Evolutionary conservation across 495 filamentous ascomycete species (phyloP).

Genomic region (Penicillium herquei): DNA sequence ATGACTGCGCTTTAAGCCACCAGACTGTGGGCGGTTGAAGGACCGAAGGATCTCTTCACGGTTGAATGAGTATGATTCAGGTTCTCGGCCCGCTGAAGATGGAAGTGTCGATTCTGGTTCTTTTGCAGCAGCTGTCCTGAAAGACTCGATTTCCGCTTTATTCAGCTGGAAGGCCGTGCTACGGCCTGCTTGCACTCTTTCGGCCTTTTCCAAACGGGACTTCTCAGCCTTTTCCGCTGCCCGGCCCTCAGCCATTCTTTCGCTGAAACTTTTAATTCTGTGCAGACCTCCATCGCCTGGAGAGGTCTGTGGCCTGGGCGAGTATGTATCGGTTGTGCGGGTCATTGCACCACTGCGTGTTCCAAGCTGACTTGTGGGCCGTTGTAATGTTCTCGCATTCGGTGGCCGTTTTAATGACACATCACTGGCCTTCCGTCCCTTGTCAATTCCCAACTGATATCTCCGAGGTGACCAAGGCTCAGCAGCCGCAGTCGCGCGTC

Average conservation of each 20-base stretch:
- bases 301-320: slow-evolving; percentile 26
- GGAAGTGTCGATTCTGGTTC: slow-evolving; percentile 24
- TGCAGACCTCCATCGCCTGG: slow-evolving; percentile 26
- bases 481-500: slow-evolving; percentile 43
- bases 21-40: slow-evolving; percentile 27
- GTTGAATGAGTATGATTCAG: slow-evolving; percentile 51
- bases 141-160: slow-evolving; percentile 61
- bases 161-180: slow-evolving; percentile 72
- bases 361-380: slow-evolving; percentile 35
- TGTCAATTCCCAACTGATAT: slow-evolving; percentile 84
- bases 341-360: slow-evolving; percentile 26
- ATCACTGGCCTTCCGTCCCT: slow-evolving; percentile 76
- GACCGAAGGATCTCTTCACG: slow-evolving; percentile 63
- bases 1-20: slow-evolving; percentile 47
- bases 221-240: slow-evolving; percentile 51
- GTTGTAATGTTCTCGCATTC: slow-evolving; percentile 21
- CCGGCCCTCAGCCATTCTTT: slow-evolving; percentile 71
- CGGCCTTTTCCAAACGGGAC: slow-evolving; percentile 46
- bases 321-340: slow-evolving; percentile 22
- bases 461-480: slow-evolving; percentile 75
- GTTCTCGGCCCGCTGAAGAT: slow-evolving; percentile 43
- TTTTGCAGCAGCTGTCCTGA: slow-evolving; percentile 59
- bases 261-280: slow-evolving; percentile 74
- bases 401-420: slow-evolving; percentile 81
- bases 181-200: slow-evolving; percentile 58